These are phyloP conservation scores for Brassica rapa DNA, from an alignment of 345 rosid species.

Conservation along the genomic window DNA sequence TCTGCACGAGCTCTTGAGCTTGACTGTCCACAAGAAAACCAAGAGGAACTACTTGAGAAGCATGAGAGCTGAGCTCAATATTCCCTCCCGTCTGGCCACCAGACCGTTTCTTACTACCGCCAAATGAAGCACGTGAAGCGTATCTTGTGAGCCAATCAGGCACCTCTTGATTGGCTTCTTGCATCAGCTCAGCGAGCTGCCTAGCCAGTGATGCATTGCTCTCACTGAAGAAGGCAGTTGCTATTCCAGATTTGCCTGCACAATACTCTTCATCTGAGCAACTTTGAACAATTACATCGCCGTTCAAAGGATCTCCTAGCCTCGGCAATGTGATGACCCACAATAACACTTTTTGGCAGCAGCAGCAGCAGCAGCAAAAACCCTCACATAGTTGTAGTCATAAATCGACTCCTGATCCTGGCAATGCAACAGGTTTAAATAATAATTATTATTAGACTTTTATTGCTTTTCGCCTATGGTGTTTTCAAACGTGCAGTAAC, in stretches of 20 bases:
- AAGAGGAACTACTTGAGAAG: slow-evolving; percentile 94
- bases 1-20: slow-evolving; percentile 83
- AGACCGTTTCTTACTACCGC: no score
- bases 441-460: no score
- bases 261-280: slow-evolving; percentile 98
- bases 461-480: not conserved
- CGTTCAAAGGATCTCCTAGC: slow-evolving; percentile 86
- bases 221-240: no score
- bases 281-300: slow-evolving; percentile 81
- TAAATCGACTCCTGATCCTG: slow-evolving; percentile 83
- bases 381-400: slow-evolving; percentile 98
- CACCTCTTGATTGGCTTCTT: no score
- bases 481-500: not conserved
- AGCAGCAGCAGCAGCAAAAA: slow-evolving; percentile 81
- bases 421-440: not conserved
- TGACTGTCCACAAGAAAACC: slow-evolving; percentile 91
- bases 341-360: slow-evolving; percentile 97
- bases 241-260: no score
- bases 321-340: slow-evolving; percentile 80
- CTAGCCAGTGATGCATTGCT: no score
- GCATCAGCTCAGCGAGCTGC: no score
- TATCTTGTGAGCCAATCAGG: no score
- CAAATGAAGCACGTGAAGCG: no score
- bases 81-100: slow-evolving; percentile 42
- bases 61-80: slow-evolving; percentile 74